Base-by-base conservation (phyloP, 2,329 filamentous ascomycete genomes). In the Didymellaceae sp. region DNA sequence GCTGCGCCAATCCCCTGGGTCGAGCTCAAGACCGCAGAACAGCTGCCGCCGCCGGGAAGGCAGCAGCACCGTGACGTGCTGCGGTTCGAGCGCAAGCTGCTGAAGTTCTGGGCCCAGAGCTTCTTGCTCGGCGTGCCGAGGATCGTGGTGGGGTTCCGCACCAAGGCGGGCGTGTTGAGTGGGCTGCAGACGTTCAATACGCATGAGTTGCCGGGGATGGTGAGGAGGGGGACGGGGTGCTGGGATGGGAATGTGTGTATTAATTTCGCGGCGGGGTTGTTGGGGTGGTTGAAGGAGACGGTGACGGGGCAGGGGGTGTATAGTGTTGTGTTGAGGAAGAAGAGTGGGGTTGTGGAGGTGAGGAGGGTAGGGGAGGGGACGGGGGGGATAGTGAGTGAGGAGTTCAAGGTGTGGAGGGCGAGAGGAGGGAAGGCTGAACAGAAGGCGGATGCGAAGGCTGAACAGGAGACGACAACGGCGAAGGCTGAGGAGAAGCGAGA, bases 161-260 rank as follows among this genome's bases (percentile, higher is more conserved):
- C 83, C 25, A 84, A 81, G 47, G 68, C 86, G 46, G 93, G 94
- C 6, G 82, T 90, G 44, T 78, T 99, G 17, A 80, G 81, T 38
- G 80, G 83, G 10, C 69, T 95, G 10, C 84, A 96, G 69, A 90
- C 96, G 66, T 83, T 96, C 24, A 84, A 90, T 52, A 97, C 92
- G 1, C 84, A 86, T 35, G 80, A 78, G 22, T 91, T 99, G 45
- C 94, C 94, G 0, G 82, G 83, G 2, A 88, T 83, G 41, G 89
- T 95, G 11, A 85, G 87, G 62, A 80, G 83, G 44, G 86, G 87
- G 0, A 83, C 83, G 22, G 79, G 79, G 2, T 84, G 82, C 37
- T 99, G 94, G 94, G 90, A 97, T 75, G 93, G 90, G 14, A 93
- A 97, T 67, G 83, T 89, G 59, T 97, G 92, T 68, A 94, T 97